These are phyloP conservation scores for Penicillium sumatraense DNA, from an alignment of 2,329 filamentous ascomycete species.

Conservation along the genomic window DNA sequence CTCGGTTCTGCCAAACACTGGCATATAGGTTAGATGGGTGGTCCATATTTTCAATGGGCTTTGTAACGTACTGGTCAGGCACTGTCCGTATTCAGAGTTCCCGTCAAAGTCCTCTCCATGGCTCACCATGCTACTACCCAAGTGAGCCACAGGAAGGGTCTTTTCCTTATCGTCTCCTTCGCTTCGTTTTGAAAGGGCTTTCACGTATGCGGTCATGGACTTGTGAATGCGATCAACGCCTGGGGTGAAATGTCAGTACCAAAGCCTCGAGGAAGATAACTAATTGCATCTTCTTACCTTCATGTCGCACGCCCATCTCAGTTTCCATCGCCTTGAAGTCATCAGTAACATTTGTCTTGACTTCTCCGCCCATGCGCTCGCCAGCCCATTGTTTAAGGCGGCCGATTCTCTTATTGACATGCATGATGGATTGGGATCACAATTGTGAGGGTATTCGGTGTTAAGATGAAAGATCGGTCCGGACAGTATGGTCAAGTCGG, in stretches of 20 bases:
- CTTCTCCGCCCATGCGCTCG: constrained; percentile 92
- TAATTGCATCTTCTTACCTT: constrained; percentile 62
- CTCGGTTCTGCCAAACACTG: constrained; percentile 80
- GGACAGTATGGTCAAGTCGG: neutral
- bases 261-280: neutral
- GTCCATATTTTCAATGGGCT: neutral
- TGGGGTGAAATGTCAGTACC: constrained; percentile 42
- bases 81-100: constrained; percentile 89
- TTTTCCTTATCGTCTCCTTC: constrained; percentile 90
- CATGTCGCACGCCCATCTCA: constrained; percentile 87
- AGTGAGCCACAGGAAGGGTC: constrained; percentile 74
- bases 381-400: constrained; percentile 97
- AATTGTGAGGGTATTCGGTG: neutral
- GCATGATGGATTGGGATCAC: constrained; percentile 49
- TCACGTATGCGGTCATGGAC: constrained; percentile 84
- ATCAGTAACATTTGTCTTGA: constrained; percentile 83
- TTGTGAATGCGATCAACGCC: constrained; percentile 89
- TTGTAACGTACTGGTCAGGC: constrained; percentile 67
- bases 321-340: constrained; percentile 88
- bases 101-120: constrained; percentile 93
- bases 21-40: constrained; percentile 4
- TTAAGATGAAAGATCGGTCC: constrained; percentile 4
- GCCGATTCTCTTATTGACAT: constrained; percentile 85
- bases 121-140: constrained; percentile 82
- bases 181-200: constrained; percentile 81